Conservation (phyloP, 805 yeast genomes). For the Komagataella pastoris region DNA sequence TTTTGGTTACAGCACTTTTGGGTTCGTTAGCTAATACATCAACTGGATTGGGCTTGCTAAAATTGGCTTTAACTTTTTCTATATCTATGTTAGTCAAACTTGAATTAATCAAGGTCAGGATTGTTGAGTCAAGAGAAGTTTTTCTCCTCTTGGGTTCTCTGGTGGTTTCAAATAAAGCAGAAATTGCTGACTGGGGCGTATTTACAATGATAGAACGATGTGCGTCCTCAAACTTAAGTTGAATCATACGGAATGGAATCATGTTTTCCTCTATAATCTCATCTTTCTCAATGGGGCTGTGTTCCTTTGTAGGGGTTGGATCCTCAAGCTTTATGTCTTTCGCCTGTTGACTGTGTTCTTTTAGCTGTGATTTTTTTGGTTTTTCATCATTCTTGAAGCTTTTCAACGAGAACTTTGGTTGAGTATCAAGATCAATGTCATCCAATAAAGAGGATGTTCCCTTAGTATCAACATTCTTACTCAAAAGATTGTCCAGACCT, state of each 20-base stretch:
- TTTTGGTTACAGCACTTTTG: slow-evolving; percentile 1
- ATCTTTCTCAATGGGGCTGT: not conserved
- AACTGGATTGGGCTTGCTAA: slow-evolving; percentile 71
- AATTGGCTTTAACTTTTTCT: slow-evolving; percentile 36
- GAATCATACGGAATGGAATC: not conserved
- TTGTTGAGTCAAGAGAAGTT: not conserved
- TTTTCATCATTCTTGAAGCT: too few species aligned
- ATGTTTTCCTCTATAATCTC: not conserved
- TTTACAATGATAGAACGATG: not conserved
- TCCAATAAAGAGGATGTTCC: not conserved
- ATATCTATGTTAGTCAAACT: slow-evolving; percentile 11
- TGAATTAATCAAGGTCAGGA: not conserved
- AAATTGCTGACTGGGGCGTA: not conserved
- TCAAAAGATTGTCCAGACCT: not conserved
- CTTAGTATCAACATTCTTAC: not conserved
- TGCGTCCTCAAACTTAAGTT: not conserved
- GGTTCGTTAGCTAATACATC: slow-evolving; percentile 21
- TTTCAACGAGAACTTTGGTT: not conserved
- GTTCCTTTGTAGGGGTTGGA: not conserved
- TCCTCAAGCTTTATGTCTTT: not conserved
- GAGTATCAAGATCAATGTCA: not conserved
- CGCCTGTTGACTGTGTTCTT: not conserved
- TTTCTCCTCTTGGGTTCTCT: not conserved
- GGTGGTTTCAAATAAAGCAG: not conserved
- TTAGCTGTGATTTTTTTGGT: not conserved